Evolutionary conservation across 1,284 basidiomycete species (phyloP), one percentile per base, ranked within the genome.

Genomic region (Abortiporus biennis): DNA sequence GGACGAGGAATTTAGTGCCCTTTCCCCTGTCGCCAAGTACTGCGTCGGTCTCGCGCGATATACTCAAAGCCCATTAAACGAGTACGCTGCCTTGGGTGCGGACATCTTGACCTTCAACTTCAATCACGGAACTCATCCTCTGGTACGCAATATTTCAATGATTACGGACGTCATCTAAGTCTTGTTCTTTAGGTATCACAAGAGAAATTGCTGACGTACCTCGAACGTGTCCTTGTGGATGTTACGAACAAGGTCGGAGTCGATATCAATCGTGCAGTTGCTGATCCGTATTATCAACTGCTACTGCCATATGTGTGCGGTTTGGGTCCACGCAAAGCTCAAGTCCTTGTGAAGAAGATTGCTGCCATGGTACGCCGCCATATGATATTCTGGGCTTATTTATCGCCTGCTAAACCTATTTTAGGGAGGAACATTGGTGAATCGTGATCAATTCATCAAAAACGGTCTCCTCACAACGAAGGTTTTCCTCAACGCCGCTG

Each of bases 41-140:
- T 98, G 95, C 53, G 75, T 99, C 36, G 97, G 90, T 38, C 67
- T 99, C 50, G 94, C 94, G 31, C 81, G 96, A 43, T 99, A 96
- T 60, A 75, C 80, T 8, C 96, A 99, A 63, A 95, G 84, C 56
- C 96, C 96, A 1, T 66, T 99, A 54, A 94, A 92, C 57, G 94
- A 96, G 60, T 94, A 89, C 61, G 88, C 89, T 17, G 88, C 92
- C 1, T 67, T 97, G 29, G 92, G 91, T 6, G 54, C 74, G 4
- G 90, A 95, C 62, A 78, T 97, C 42, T 69, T 80, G 9, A 82
- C 89, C 3, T 80, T 95, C 45, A 76, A 92, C 52, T 80, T 87
- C 47, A 85, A 92, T 34, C 81, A 93, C 45, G 80, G 85, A 48
- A 90, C 97, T 54, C 90, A 95, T 58, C 64, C 96, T 57, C 89